Evolutionary conservation across 73 alveolate genomes (phyloP), one percentile per base, ranked within the genome.

Genomic region (Blepharisma stoltei): DNA sequence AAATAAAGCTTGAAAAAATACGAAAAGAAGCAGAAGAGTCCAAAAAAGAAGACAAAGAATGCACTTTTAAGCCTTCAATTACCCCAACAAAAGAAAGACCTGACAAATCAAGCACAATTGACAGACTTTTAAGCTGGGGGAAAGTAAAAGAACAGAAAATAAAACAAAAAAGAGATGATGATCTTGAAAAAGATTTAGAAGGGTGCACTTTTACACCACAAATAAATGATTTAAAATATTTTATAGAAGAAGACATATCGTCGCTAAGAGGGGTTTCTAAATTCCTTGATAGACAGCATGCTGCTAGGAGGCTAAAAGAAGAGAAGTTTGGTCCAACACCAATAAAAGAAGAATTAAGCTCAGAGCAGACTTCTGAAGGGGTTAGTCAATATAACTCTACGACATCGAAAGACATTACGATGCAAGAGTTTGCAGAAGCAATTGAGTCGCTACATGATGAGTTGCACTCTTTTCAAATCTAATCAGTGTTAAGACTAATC

Each of bases 161-260:
- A 14, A 60, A 60, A 5, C 46, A 60, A 25, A 60, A 60, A 25
- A 60, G 23, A 25, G 73, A 60, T 20, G 45, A n/a, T 20, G 73
- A 60, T 14, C 14, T 60, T 60, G 73, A 25, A 14, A 60, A 60
- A 25, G 73, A 60, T 60, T 14, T 60, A 38, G 23, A 60, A 60
- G 73, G 23, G 45, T 60, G 73, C 73, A 60, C 73, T n/a, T 60
- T 60, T 60, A 25, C 38, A 2, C 73, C 73, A 38, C 14, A 60
- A 60, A n/a, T 60, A 14, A 20, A 20, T 18, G 48, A 60, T 11
- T 8, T 25, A 9, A 18, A 14, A 25, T 25, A 60, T n/a, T 60
- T 20, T 14, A 60, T 32, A 32, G 41, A 60, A 14, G 73, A 60
- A 14, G 46, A 25, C 46, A 8, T 60, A 1, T 8, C 37, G 0